phyloP scores from a whole-genome alignment of 164 flowering plant genomes.

The Cinnamomum chago region DNA sequence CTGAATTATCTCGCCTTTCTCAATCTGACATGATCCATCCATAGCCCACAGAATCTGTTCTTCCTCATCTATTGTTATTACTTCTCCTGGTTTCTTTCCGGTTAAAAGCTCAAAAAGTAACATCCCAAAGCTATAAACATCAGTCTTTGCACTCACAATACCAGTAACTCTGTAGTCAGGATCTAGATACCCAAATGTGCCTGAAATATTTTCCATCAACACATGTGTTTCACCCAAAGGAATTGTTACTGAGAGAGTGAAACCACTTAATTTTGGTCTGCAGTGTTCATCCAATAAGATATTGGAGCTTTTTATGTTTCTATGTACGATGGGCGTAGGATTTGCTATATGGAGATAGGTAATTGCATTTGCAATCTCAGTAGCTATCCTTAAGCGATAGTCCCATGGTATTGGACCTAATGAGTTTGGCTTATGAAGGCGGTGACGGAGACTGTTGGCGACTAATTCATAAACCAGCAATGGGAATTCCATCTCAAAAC shows the following conservation, averaged over 20 bases:
- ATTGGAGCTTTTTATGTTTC: slow-evolving; percentile 34
- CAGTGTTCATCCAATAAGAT: slow-evolving; percentile 48
- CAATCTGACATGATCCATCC: too few relatives aligned
- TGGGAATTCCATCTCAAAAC: neutral
- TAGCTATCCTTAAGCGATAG: slow-evolving; percentile 40
- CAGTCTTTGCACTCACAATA: slow-evolving; percentile 17
- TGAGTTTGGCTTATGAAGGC: slow-evolving; percentile 4
- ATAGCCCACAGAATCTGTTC: too few relatives aligned
- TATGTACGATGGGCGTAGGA: slow-evolving; percentile 45
- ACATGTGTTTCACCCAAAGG: neutral
- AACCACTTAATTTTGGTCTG: slow-evolving; percentile 41
- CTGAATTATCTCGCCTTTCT: too few relatives aligned
- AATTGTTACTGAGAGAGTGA: slow-evolving; percentile 3
- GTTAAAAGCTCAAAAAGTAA: slow-evolving; percentile 36
- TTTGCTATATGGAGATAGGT: slow-evolving; percentile 41
- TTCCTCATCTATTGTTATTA: too few relatives aligned
- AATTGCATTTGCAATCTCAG: slow-evolving; percentile 41
- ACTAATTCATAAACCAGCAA: neutral
- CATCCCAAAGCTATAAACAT: slow-evolving; percentile 43
- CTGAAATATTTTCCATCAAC: neutral
- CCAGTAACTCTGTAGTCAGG: slow-evolving; percentile 4
- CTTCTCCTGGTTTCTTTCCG: too few relatives aligned
- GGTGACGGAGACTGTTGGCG: too few relatives aligned
- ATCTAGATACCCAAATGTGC: neutral
- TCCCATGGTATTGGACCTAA: slow-evolving; percentile 27